Base-by-base conservation (phyloP, 23 red algal species). In the Gracilaria domingensis region DNA sequence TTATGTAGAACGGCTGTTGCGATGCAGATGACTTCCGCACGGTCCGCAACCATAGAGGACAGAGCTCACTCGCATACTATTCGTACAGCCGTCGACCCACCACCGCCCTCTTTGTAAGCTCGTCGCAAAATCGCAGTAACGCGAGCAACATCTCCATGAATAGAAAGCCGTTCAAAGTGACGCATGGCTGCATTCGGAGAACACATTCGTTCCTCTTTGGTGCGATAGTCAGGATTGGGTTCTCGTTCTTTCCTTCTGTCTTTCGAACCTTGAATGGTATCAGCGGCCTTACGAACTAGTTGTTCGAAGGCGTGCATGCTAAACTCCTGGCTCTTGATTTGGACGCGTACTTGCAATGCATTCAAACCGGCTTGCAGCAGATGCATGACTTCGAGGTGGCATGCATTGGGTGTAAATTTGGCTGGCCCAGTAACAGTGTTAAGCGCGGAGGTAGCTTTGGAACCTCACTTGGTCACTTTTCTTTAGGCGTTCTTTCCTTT, bases 61-160 rank as follows among this genome's bases (percentile, higher is more conserved):
- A n/a, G n/a, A n/a, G n/a, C n/a, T n/a, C n/a, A n/a, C n/a, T n/a
- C n/a, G n/a, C n/a, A n/a, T n/a, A n/a, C n/a, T n/a, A n/a, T n/a
- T n/a, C n/a, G n/a, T n/a, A n/a, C n/a, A n/a, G n/a, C n/a, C n/a
- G n/a, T n/a, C n/a, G n/a, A n/a, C n/a, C n/a, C n/a, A n/a, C n/a
- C n/a, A n/a, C 80, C 80, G 8, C 56, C 25, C 13, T 48, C 62
- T 38, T 40, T 17, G 9, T 61, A 60, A 9, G 80, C 80, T 28
- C 26, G 57, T 32, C 50, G 65, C 29, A 87, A 55, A 56, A 87
- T 73, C 48, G 40, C 8, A 11, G 69, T 76, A 4, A 87, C 83
- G 36, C 83, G 62, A 11, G 62, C 67, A 21, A 87, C 83, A 56
- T 87, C 83, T 7, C 83, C 83, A 87, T 87, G 83, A 69, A 37